Base-by-base conservation (phyloP, 371 early-diverging fungal genomes). In the Thermomucor indicae-seudaticae region DNA sequence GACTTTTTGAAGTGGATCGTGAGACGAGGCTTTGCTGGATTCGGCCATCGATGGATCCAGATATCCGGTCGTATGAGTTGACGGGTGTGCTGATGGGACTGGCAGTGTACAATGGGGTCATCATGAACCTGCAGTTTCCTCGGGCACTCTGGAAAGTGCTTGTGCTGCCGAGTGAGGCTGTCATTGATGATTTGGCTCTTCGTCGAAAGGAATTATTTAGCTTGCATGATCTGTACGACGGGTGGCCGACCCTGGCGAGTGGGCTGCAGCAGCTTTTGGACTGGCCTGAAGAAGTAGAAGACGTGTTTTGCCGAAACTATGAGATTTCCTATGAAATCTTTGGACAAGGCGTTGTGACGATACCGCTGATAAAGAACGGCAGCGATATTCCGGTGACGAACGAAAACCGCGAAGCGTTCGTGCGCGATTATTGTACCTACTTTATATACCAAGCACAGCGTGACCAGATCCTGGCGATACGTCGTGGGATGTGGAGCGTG, bases 21-120 rank as follows among this genome's bases (percentile, higher is more conserved):
- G 82, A 85, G 31, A 80, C 84, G 0, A 67, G 75, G 16, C 64
- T 89, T 6, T 90, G 87, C 51, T 94, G 96, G 93, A 89, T 96
- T 51, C 93, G 91, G 47, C 84, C 88, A 19, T 79, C 83, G 0
- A 25, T 45, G 6, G 49, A 49, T 4, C 49, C 34, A 12, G 71
- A 70, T 14, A 20, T 57, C 1, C 58, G 69, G 2, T 78, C 78
- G 67, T 98, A 88, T 65, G 93, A 91, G 49, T 75, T 98, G 65
- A 85, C 92, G 3, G 98, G 98, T 17, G 83, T 91, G 1, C 78
- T 98, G 58, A 85, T 96, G 49, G 98, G 97, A 0, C 65, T 96
- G 31, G 93, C 95, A 24, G 86, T 98, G 4, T 94, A 94, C 72
- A 95, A 98, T 64, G 88, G 89, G 40, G 90, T 86, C 17, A 89